These are phyloP conservation scores for Suillus sp. DNA, from an alignment of 768 basidiomycete species.

Conservation along the genomic window DNA sequence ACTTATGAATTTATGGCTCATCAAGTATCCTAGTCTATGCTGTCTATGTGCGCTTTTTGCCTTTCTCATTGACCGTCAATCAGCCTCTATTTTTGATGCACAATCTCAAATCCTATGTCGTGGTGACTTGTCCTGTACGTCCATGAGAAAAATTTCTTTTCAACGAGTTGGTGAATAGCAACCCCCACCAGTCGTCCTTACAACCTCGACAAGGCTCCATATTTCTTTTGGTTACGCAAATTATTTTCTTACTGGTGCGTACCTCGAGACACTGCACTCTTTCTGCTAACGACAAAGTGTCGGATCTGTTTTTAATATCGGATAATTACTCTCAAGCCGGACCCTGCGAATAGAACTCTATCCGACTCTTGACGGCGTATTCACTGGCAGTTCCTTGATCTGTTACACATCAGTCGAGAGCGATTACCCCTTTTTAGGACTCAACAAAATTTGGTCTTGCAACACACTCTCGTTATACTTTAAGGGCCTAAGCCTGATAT, in stretches of 20 bases:
- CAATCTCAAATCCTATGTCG: background rate
- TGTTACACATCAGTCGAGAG: background rate
- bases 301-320: background rate
- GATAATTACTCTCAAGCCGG: conserved; percentile 4
- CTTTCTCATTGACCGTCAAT: background rate
- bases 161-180: background rate
- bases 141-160: background rate
- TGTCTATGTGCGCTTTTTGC: background rate
- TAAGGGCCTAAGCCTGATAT: background rate
- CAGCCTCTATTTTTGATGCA: background rate
- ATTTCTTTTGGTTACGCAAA: background rate
- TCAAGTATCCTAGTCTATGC: background rate
- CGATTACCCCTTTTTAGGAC: background rate
- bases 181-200: background rate
- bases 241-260: background rate
- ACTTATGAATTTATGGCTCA: background rate
- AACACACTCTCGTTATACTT: too few relatives aligned
- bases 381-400: background rate
- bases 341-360: background rate
- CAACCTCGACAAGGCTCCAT: background rate
- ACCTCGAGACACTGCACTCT: background rate
- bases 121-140: background rate
- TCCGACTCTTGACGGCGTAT: background rate
- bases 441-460: background rate
- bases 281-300: background rate